Conservation (phyloP, 202 grass and related monocot genomes). For the Brachypodium distachyon region DNA sequence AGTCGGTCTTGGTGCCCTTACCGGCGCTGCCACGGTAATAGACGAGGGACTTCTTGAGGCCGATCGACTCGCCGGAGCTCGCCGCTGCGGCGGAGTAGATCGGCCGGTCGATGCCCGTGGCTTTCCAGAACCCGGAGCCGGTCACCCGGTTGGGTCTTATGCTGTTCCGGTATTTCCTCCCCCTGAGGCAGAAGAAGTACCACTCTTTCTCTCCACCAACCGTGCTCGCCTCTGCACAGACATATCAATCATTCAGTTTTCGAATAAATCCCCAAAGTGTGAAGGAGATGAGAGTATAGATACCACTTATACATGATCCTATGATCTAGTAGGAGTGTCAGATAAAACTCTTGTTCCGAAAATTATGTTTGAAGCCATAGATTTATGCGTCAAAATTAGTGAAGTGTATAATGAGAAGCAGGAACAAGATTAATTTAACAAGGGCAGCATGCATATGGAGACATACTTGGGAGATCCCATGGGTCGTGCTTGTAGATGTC, state of each 20-base stretch:
- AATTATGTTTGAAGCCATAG: background rate
- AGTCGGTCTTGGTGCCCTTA: conserved; percentile 85
- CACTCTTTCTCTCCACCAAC: conserved; percentile 74
- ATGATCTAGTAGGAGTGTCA: background rate
- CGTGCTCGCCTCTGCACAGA: conserved; percentile 44
- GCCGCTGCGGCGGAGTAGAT: conserved; percentile 35
- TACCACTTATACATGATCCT: background rate
- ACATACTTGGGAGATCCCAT: conserved; percentile 90
- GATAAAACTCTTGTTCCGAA: background rate
- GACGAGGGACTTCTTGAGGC: conserved; percentile 91
- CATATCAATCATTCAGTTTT: no score
- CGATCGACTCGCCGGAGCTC: conserved; percentile 41
- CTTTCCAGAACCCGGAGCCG: conserved; percentile 94
- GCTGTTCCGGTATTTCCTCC: conserved; percentile 98
- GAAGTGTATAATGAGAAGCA: background rate
- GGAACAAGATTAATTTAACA: background rate
- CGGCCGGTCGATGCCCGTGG: conserved; percentile 84
- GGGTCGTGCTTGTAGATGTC: conserved; percentile 93
- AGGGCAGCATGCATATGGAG: background rate
- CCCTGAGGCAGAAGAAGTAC: conserved; percentile 97
- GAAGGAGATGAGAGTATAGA: no score
- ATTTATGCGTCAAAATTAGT: background rate
- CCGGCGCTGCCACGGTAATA: conserved; percentile 83
- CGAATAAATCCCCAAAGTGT: no score
- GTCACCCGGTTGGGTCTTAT: conserved; percentile 91